A percentile compares a stretch with the other conserved stretches of the same genome.
Evolutionary conservation across 208 protist species (phyloP).

Genomic region (Borovskyia barvae): DNA sequence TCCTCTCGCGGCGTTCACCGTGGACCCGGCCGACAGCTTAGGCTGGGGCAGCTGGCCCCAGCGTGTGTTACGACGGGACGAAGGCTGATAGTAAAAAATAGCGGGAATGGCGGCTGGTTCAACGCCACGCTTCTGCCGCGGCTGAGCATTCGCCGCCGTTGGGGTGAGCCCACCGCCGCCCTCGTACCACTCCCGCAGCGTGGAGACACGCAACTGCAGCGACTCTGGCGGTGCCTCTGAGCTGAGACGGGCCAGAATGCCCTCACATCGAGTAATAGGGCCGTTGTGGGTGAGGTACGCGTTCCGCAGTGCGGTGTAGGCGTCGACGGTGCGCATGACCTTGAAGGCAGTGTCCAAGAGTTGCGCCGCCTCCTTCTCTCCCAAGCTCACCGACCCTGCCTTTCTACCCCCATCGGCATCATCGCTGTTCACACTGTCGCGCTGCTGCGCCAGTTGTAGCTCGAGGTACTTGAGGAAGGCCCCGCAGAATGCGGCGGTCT

Average conservation of each 20-base stretch:
- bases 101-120: constrained; percentile 10
- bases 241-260: constrained; percentile 13
- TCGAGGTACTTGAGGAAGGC: constrained; percentile 57
- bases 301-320: constrained; percentile 40
- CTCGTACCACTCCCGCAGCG: constrained; percentile 20
- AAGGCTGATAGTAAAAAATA: constrained; percentile 23
- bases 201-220: constrained; percentile 3
- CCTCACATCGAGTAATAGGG: constrained; percentile 15
- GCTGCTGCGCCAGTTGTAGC: constrained; percentile 8
- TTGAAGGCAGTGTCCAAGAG: constrained; percentile 28
- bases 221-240: neutral
- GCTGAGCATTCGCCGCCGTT: neutral
- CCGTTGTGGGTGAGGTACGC: constrained; percentile 33
- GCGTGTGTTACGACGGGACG: constrained; percentile 13
- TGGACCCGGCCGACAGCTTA: neutral
- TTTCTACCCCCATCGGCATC: neutral
- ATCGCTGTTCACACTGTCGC: neutral
- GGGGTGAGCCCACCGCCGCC: too few relatives aligned
- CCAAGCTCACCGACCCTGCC: neutral
- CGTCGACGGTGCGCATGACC: constrained; percentile 24
- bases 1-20: neutral
- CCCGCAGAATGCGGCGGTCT: constrained; percentile 66
- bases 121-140: constrained; percentile 8
- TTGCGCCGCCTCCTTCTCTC: constrained; percentile 34
- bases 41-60: neutral